A percentile compares a stretch with the other conserved stretches of the same genome.
Evolutionary conservation across 495 filamentous ascomycete genomes (phyloP).

Genomic region (Penicillium paxilli): DNA sequence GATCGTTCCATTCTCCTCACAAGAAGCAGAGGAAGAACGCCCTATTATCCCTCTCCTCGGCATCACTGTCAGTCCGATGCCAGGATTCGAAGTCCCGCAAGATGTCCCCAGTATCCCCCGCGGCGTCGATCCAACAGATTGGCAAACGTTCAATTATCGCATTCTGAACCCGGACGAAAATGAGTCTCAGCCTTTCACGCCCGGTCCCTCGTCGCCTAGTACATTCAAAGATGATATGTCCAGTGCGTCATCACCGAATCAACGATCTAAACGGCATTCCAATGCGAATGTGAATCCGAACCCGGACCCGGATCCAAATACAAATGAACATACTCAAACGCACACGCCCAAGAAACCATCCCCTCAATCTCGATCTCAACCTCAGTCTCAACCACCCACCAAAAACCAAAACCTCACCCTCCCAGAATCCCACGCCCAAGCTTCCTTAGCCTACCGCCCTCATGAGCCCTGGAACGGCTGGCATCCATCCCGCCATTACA

Average conservation of each 20-base stretch:
- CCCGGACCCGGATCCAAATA: too few species aligned
- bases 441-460: constrained; percentile 37
- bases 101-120: constrained; percentile 41
- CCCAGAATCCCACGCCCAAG: constrained; percentile 42
- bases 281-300: too few species aligned
- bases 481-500: constrained; percentile 52
- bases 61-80: constrained; percentile 60
- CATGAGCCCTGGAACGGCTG: constrained; percentile 42
- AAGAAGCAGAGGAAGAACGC: constrained; percentile 43
- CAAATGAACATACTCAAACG: too few species aligned
- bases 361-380: constrained; percentile 1
- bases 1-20: constrained; percentile 53
- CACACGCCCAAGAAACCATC: too few species aligned
- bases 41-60: constrained; percentile 53
- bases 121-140: constrained; percentile 20
- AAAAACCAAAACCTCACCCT: constrained; percentile 16
- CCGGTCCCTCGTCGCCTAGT: too few species aligned
- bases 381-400: not conserved
- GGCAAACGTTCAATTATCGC: constrained; percentile 37
- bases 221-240: too few species aligned
- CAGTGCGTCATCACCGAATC: too few species aligned
- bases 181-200: constrained; percentile 7
- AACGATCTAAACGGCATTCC: too few species aligned
- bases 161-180: constrained; percentile 19
- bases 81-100: constrained; percentile 51